Conservation (phyloP, 2,329 filamentous ascomycete species). For the Trichoderma endophyticum region DNA sequence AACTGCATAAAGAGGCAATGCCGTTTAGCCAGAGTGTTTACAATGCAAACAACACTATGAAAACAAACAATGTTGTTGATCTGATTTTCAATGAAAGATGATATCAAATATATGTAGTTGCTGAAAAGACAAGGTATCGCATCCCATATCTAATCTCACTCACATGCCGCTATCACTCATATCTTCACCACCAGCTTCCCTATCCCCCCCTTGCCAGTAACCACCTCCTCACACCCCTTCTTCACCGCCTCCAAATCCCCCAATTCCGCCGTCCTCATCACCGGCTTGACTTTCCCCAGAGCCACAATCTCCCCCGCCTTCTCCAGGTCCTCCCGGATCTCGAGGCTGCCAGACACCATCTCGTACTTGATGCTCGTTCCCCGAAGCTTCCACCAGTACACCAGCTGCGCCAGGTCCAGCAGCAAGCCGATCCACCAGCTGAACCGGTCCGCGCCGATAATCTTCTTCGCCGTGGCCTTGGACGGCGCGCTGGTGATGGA, state of each 20-base stretch:
- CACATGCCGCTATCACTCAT: not conserved
- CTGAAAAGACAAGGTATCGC: not conserved
- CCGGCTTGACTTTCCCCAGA: slow-evolving; percentile 40
- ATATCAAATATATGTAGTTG: not conserved
- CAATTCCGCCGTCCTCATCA: slow-evolving; percentile 41
- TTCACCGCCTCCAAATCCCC: slow-evolving; percentile 43
- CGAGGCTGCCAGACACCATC: slow-evolving; percentile 44
- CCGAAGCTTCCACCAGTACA: slow-evolving; percentile 40
- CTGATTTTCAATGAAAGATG: not conserved
- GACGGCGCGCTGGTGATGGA: slow-evolving; percentile 40
- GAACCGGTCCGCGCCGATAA: slow-evolving; percentile 32
- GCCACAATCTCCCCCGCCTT: slow-evolving; percentile 40
- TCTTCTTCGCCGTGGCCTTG: slow-evolving; percentile 27
- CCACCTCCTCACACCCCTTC: slow-evolving; percentile 39
- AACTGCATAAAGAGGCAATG: not conserved
- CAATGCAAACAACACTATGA: not conserved
- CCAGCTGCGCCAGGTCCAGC: slow-evolving; percentile 36
- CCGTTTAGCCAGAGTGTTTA: not conserved
- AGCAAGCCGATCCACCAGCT: slow-evolving; percentile 39
- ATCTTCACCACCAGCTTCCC: slow-evolving; percentile 31
- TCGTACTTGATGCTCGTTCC: slow-evolving; percentile 45
- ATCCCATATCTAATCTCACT: no score
- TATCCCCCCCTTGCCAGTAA: slow-evolving; percentile 26
- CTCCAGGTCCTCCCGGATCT: slow-evolving; percentile 42
- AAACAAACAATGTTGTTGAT: not conserved